phyloP scores from a whole-genome alignment of 1,284 basidiomycete species.

The Singerocomus inundabilis region DNA sequence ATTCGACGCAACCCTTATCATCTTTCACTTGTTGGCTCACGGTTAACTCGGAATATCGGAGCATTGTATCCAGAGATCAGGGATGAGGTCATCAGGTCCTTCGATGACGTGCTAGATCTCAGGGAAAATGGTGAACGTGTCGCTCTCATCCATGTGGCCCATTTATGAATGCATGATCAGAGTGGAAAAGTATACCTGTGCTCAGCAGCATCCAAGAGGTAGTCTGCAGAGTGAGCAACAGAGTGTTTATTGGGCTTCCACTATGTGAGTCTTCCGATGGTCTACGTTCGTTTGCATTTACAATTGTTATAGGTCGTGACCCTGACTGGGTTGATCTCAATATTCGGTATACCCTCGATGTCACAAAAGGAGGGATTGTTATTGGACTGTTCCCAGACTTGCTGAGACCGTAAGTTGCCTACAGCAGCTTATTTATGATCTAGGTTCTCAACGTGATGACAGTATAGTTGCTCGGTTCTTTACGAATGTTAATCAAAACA shows the following conservation, averaged over 20 bases:
- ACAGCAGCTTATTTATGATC: neutral
- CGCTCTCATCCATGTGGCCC: too few species aligned
- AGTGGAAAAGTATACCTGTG: slow-evolving; percentile 31
- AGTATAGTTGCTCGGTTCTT: too few species aligned
- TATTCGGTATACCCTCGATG: slow-evolving; percentile 32
- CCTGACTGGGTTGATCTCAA: slow-evolving; percentile 38
- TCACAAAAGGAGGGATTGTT: slow-evolving; percentile 27
- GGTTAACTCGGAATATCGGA: slow-evolving; percentile 33
- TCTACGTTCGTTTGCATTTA: too few species aligned
- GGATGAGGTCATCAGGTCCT: slow-evolving; percentile 34
- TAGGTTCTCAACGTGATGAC: too few species aligned
- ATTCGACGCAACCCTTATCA: slow-evolving; percentile 31
- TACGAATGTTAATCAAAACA: too few species aligned
- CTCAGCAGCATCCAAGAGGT: slow-evolving; percentile 22
- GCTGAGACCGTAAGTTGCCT: slow-evolving; percentile 37
- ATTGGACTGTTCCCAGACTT: slow-evolving; percentile 39
- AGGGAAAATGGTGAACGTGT: too few species aligned
- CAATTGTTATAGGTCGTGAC: slow-evolving; percentile 37
- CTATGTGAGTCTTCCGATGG: slow-evolving; percentile 32
- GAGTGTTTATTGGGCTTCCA: slow-evolving; percentile 41
- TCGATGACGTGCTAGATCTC: slow-evolving; percentile 5
- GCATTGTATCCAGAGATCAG: slow-evolving; percentile 26
- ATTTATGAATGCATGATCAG: slow-evolving; percentile 14
- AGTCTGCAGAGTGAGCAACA: slow-evolving; percentile 35
- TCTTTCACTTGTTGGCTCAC: slow-evolving; percentile 20